Conservation (phyloP, 2,329 filamentous ascomycete species). For the Dactylella cylindrospora region DNA sequence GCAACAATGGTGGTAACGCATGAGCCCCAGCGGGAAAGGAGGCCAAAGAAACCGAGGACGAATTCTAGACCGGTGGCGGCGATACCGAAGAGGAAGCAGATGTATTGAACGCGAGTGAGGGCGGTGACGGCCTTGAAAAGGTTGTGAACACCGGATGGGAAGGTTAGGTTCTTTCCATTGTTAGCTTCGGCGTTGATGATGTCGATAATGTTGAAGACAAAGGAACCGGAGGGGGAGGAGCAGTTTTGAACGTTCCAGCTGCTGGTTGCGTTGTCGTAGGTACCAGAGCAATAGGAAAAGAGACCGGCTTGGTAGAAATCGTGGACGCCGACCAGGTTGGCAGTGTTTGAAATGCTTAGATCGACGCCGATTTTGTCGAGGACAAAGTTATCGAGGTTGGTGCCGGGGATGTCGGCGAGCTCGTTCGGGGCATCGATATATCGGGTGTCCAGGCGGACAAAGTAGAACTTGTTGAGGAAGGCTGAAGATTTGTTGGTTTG, state of each 20-base stretch:
- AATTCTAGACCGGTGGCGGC: slow-evolving; percentile 68
- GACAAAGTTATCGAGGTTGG: slow-evolving; percentile 48
- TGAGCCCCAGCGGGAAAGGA: slow-evolving; percentile 69
- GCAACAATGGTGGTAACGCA: slow-evolving; percentile 79
- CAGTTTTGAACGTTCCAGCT: slow-evolving; percentile 62
- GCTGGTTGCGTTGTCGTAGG: slow-evolving; percentile 57
- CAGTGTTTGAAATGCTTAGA: slow-evolving; percentile 57
- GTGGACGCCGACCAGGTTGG: slow-evolving; percentile 63
- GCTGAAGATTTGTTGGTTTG: slow-evolving; percentile 27
- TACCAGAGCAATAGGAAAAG: slow-evolving; percentile 76
- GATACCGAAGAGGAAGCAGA: slow-evolving; percentile 75
- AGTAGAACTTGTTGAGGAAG: slow-evolving; percentile 41
- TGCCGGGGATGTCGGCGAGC: slow-evolving; percentile 44
- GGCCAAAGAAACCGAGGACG: slow-evolving; percentile 47
- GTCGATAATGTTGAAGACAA: slow-evolving; percentile 72
- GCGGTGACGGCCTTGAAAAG: slow-evolving; percentile 72
- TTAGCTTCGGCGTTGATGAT: slow-evolving; percentile 63
- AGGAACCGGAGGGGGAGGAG: slow-evolving; percentile 71
- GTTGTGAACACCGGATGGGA: slow-evolving; percentile 67
- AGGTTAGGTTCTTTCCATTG: slow-evolving; percentile 60
- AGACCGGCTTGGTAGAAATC: slow-evolving; percentile 79
- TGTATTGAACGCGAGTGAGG: slow-evolving; percentile 68
- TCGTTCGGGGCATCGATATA: slow-evolving; percentile 48
- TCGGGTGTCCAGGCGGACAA: slow-evolving; percentile 51
- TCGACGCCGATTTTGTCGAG: slow-evolving; percentile 46